Evolutionary conservation across 768 basidiomycete genomes (phyloP), one percentile per base, ranked within the genome.

Genomic region (Leucosporidium creatinivorum): DNA sequence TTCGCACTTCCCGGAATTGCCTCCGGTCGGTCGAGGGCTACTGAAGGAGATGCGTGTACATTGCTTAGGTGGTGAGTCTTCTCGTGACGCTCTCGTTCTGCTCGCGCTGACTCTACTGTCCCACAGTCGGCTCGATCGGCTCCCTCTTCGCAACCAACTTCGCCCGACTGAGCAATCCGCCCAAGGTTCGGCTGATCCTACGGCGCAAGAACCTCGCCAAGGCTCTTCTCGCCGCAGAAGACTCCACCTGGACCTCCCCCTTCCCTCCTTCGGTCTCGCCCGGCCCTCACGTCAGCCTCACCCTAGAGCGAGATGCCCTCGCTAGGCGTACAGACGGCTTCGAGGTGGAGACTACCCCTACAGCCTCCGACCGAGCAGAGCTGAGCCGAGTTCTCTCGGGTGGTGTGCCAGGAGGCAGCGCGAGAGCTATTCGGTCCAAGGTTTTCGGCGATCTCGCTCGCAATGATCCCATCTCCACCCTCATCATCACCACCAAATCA

Each of bases 401-500:
- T 7, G 26, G 48, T 5, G 10, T 19, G 26, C n/a, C 17, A 9
- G 9, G 21, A 15, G 57, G 55, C 3, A 26, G 28, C 47, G 51
- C 52, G 23, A 51, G 23, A 21, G 49, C 36, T 21, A 49, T 63
- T 5, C 60, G 52, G 56, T 69, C 73, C 61, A 66, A 66, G 33
- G 64, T 74, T 57, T 66, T 73, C 33, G 67, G 70, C 23, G 66
- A 49, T n/a, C 66, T 58, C 54, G 65, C 74, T 23, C 56, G 66
- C 19, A 63, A 66, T 33, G 69, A 63, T 54, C 74, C 73, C 19
- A 94, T 96, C 73, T 82, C 87, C 33, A 86, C 89, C 1, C 84
- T 99, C 63, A 81, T 97, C 77, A 83, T 97, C 68, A 84, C 89
- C 51, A 84, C 89, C 62, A 94, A 93, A 77, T 87, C 90, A 1